These are phyloP conservation scores for Senna tora DNA, from an alignment of 306 rosid species.

Conservation along the genomic window DNA sequence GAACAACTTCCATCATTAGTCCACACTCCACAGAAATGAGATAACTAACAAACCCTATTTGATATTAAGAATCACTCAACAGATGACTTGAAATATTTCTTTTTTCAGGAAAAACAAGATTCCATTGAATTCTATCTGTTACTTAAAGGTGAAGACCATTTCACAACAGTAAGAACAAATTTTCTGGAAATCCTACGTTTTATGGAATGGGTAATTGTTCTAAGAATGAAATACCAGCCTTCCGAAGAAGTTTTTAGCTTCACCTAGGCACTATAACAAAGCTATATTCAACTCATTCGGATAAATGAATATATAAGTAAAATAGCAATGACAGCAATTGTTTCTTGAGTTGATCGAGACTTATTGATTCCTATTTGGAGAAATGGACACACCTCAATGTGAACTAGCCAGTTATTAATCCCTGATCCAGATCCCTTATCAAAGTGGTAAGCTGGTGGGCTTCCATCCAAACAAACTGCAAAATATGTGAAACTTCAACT, in stretches of 20 bases:
- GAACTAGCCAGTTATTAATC: conserved; percentile 77
- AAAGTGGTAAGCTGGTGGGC: conserved; percentile 92
- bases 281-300: not conserved
- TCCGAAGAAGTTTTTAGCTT: too few species aligned
- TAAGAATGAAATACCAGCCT: not conserved
- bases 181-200: not conserved
- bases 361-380: conserved; percentile 21
- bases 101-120: not conserved
- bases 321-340: not conserved
- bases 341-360: conserved; percentile 25
- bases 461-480: conserved; percentile 97
- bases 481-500: conserved; percentile 29
- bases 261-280: not conserved
- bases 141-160: not conserved
- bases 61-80: not conserved
- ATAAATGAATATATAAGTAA: not conserved
- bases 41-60: not conserved
- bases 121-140: not conserved
- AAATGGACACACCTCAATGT: conserved; percentile 73
- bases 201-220: not conserved
- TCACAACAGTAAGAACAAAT: not conserved
- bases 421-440: conserved; percentile 81
- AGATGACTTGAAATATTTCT: not conserved
- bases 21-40: not conserved
- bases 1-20: conserved; percentile 2